A percentile compares a stretch with the other conserved stretches of the same genome.
Evolutionary conservation across 371 early-diverging fungal genomes (phyloP).

Genomic region (Thermomucor indicae-seudaticae): DNA sequence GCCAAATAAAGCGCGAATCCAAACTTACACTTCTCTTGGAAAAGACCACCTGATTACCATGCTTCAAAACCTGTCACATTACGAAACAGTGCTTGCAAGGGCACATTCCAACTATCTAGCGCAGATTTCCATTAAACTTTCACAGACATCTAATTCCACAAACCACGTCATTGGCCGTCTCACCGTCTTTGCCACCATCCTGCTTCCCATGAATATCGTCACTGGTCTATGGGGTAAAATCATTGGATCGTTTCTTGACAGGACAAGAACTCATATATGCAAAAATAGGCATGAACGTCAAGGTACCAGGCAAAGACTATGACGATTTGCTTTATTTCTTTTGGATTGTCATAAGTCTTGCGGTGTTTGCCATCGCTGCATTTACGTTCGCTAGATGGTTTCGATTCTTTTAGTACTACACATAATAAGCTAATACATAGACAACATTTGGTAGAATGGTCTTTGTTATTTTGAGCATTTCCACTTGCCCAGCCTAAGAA

Average conservation of each 20-base stretch:
- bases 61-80: slow-evolving; percentile 85
- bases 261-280: neutral
- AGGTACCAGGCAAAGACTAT: slow-evolving; percentile 64
- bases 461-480: too few species aligned
- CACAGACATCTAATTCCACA: slow-evolving; percentile 84
- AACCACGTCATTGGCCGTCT: slow-evolving; percentile 86
- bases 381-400: slow-evolving; percentile 24
- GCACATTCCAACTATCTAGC: slow-evolving; percentile 94
- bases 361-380: slow-evolving; percentile 33
- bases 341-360: slow-evolving; percentile 33
- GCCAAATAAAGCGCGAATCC: neutral
- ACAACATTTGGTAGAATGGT: too few species aligned
- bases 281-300: slow-evolving; percentile 69
- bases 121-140: slow-evolving; percentile 92
- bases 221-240: slow-evolving; percentile 64
- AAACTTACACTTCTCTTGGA: slow-evolving; percentile 20
- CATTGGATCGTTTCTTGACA: neutral
- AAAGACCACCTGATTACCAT: slow-evolving; percentile 91
- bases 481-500: too few species aligned
- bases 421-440: too few species aligned
- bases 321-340: slow-evolving; percentile 40
- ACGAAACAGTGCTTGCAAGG: slow-evolving; percentile 85
- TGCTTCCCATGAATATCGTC: slow-evolving; percentile 90
- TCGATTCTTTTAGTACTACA: slow-evolving; percentile 11
- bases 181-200: slow-evolving; percentile 84